Conservation (phyloP, 73 alveolate genomes). For the Uronychia setigera region DNA sequence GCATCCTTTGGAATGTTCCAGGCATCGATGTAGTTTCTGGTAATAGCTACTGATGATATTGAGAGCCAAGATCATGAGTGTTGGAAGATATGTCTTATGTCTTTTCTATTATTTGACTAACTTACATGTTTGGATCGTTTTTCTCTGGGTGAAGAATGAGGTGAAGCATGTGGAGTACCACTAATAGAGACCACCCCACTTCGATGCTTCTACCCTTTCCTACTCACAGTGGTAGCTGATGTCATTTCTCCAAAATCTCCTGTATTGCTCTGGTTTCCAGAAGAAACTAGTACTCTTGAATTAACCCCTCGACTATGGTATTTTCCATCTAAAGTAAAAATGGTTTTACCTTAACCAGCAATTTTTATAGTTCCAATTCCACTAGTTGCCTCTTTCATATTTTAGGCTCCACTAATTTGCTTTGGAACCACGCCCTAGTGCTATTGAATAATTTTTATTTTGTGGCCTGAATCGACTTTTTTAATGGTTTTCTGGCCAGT, state of each 20-base stretch:
- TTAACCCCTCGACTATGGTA: neutral
- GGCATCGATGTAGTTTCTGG: neutral
- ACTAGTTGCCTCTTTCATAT: too few relatives aligned
- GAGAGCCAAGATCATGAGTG: neutral
- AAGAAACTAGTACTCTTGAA: neutral
- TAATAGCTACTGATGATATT: neutral
- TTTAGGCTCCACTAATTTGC: too few relatives aligned
- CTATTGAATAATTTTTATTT: too few relatives aligned
- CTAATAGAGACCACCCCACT: neutral
- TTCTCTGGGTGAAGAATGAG: neutral
- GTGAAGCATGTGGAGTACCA: neutral
- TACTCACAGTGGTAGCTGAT: neutral
- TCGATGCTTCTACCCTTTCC: neutral
- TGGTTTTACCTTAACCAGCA: neutral
- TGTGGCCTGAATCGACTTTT: neutral
- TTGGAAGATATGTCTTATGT: neutral
- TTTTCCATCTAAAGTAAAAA: neutral
- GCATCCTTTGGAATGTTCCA: neutral
- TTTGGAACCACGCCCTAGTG: too few relatives aligned
- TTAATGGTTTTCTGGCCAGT: neutral
- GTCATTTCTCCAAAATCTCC: neutral
- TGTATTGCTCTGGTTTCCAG: neutral
- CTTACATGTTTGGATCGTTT: neutral
- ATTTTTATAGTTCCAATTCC: neutral
- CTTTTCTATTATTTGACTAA: neutral